phyloP scores from a whole-genome alignment of 768 basidiomycete genomes.

The Candolleomyces eurysporus region DNA sequence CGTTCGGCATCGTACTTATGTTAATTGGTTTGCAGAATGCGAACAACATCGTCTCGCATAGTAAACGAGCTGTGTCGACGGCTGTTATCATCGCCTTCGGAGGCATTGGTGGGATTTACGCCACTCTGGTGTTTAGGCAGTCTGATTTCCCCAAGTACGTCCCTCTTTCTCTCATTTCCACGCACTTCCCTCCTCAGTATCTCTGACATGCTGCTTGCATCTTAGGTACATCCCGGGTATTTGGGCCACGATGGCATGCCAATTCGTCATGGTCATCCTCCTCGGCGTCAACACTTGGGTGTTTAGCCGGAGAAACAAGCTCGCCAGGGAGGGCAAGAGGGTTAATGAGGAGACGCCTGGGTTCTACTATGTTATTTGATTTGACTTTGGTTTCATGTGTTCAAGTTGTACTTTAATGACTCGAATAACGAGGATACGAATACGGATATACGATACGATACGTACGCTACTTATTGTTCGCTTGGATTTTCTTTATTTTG shows the following conservation, averaged over 20 bases:
- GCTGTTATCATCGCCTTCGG: constrained; percentile 33
- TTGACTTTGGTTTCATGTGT: no score
- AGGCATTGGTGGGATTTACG: constrained; percentile 38
- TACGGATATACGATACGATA: no score
- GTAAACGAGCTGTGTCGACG: constrained; percentile 38
- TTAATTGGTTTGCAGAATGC: constrained; percentile 21
- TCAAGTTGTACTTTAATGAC: no score
- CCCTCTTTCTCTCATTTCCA: no score
- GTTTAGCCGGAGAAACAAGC: constrained; percentile 27
- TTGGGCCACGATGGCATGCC: constrained; percentile 35
- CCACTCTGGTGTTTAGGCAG: constrained; percentile 35
- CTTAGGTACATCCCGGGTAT: constrained; percentile 24
- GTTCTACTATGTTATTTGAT: constrained; percentile 39
- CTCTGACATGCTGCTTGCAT: no score
- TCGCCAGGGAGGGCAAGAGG: constrained; percentile 28
- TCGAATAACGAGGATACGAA: no score
- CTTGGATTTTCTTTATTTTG: no score
- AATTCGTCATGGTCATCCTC: constrained; percentile 30
- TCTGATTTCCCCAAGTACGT: constrained; percentile 26
- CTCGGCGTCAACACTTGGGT: constrained; percentile 24
- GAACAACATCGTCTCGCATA: constrained; percentile 35
- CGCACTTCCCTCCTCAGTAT: no score
- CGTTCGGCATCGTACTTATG: background rate
- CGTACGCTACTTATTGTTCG: no score
- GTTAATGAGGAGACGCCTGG: constrained; percentile 33